These are phyloP conservation scores for Jacaranda copaia DNA, from an alignment of 257 asterid species.

Conservation along the genomic window DNA sequence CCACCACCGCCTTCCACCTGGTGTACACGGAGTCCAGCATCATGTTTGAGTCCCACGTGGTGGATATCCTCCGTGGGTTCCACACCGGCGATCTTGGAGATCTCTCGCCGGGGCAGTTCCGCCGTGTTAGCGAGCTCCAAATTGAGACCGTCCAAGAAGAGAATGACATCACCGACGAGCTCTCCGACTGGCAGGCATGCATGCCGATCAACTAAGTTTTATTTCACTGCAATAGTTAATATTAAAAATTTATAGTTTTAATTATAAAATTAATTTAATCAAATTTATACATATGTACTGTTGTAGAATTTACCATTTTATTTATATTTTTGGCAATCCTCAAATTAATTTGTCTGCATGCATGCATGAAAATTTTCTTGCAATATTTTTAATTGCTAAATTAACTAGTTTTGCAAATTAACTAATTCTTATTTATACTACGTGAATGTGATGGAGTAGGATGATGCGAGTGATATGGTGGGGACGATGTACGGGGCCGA, in stretches of 20 bases:
- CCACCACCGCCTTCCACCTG: slow-evolving; percentile 86
- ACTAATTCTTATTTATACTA: background rate
- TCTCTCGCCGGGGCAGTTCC: slow-evolving; percentile 69
- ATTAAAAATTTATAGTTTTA: too few species aligned
- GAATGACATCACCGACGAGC: slow-evolving; percentile 61
- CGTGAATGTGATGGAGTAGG: slow-evolving; percentile 45
- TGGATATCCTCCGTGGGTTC: slow-evolving; percentile 68
- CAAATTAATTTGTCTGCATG: too few species aligned
- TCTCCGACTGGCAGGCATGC: slow-evolving; percentile 82
- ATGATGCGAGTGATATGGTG: slow-evolving; percentile 56
- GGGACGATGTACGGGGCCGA: slow-evolving; percentile 35
- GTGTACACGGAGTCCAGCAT: slow-evolving; percentile 82
- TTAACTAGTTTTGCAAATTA: background rate
- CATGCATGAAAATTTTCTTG: too few species aligned
- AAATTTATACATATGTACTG: too few species aligned
- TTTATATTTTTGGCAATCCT: too few species aligned
- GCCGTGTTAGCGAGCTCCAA: slow-evolving; percentile 85
- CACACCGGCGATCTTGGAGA: slow-evolving; percentile 86
- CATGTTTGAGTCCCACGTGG: slow-evolving; percentile 71
- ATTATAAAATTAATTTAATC: too few species aligned
- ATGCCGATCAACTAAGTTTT: background rate
- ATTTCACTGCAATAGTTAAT: too few species aligned
- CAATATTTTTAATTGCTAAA: too few species aligned
- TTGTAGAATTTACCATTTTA: too few species aligned
- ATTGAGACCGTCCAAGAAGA: slow-evolving; percentile 72